A percentile compares a stretch with the other conserved stretches of the same genome.
These are phyloP conservation scores for Lentinula sp. DNA, from an alignment of 768 basidiomycete species.

Conservation along the genomic window DNA sequence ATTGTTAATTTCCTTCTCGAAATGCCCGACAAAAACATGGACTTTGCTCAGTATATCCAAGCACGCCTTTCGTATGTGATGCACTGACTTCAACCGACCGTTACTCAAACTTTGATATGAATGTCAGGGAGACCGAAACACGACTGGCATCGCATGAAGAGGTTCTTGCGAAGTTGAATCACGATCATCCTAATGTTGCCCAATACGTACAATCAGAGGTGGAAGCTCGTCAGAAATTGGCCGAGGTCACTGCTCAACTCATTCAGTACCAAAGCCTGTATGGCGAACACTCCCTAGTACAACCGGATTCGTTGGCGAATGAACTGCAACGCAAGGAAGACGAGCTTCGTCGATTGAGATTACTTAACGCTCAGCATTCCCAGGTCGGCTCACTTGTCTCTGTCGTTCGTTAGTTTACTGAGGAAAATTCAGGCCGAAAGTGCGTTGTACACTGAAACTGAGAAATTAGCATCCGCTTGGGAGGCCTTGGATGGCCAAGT, in stretches of 20 bases:
- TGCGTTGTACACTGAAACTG: slow-evolving; percentile 78
- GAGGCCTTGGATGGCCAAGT: slow-evolving; percentile 77
- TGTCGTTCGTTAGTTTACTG: not conserved
- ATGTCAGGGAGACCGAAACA: slow-evolving; percentile 44
- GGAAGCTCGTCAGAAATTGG: slow-evolving; percentile 43
- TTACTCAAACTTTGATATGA: slow-evolving; percentile 10
- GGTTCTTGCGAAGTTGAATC: slow-evolving; percentile 40
- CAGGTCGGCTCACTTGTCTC: slow-evolving; percentile 36
- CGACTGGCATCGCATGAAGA: slow-evolving; percentile 47
- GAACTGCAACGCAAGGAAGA: slow-evolving; percentile 61
- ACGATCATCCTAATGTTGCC: slow-evolving; percentile 47
- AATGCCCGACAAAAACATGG: slow-evolving; percentile 43
- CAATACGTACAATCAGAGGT: slow-evolving; percentile 44
- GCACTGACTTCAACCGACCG: not conserved
- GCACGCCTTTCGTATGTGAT: slow-evolving; percentile 47
- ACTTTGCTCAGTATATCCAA: slow-evolving; percentile 50
- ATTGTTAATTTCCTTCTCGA: slow-evolving; percentile 65
- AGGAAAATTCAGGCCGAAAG: slow-evolving; percentile 50
- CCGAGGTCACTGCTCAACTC: slow-evolving; percentile 40
- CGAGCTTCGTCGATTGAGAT: slow-evolving; percentile 55
- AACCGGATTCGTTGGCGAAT: slow-evolving; percentile 51
- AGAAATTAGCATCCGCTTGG: slow-evolving; percentile 83
- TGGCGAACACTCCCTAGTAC: slow-evolving; percentile 44
- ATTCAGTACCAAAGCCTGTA: slow-evolving; percentile 58
- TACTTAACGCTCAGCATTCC: slow-evolving; percentile 60